Percentiles rank a stretch among this genome's conserved stretches.
Conservation (phyloP, 495 filamentous ascomycete species). For the Podospora fimiseda region DNA sequence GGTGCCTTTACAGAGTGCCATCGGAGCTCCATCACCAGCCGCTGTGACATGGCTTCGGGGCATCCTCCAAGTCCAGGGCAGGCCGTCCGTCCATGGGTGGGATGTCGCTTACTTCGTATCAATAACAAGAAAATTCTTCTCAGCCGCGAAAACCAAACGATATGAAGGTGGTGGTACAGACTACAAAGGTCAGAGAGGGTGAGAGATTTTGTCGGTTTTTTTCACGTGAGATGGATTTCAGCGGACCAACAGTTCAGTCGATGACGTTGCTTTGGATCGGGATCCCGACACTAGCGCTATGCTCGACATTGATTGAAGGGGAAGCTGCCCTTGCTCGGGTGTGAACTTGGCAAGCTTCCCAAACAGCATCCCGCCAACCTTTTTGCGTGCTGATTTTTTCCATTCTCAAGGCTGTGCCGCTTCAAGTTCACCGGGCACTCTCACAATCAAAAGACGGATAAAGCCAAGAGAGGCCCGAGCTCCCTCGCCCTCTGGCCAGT, state of each 20-base stretch:
- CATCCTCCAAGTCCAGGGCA: neutral
- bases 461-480: slow-evolving; percentile 13
- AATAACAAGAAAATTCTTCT: too few species aligned
- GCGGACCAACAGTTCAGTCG: neutral
- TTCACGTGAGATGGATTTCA: neutral
- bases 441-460: neutral
- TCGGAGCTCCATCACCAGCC: neutral
- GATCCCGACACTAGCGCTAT: neutral
- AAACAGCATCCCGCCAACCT: neutral
- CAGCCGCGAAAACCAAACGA: neutral
- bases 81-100: neutral
- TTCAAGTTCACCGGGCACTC: neutral
- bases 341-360: neutral
- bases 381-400: too few species aligned
- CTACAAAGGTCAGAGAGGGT: too few species aligned
- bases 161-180: too few species aligned
- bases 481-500: slow-evolving; percentile 11
- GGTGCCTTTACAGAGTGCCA: neutral
- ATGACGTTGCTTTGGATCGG: slow-evolving; percentile 2
- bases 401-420: slow-evolving; percentile 1
- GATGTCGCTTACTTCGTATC: neutral
- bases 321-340: neutral
- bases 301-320: neutral
- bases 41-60: neutral
- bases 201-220: too few species aligned